phyloP scores from a whole-genome alignment of 345 rosid species.

The Psidium friedrichsthalianum region DNA sequence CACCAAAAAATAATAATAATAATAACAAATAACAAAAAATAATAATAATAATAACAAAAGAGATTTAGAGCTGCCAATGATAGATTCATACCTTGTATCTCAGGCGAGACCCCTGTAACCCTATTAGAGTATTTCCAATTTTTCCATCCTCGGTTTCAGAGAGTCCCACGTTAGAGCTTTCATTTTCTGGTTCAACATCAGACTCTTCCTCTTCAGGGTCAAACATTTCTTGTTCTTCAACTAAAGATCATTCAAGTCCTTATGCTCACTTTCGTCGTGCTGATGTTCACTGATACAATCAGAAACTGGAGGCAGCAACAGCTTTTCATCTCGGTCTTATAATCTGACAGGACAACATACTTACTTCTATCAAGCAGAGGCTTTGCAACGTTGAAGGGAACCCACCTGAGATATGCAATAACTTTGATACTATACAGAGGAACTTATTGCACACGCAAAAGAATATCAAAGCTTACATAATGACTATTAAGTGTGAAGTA shows the following conservation, averaged over 20 bases:
- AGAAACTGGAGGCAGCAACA: constrained; percentile 18
- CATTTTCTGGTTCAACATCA: constrained; percentile 30
- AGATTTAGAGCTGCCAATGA: background rate
- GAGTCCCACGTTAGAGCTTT: constrained; percentile 8
- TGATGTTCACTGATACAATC: constrained; percentile 19
- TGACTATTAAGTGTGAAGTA: background rate
- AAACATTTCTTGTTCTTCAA: constrained; percentile 33
- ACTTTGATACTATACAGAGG: background rate
- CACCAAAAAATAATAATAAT: too few species aligned
- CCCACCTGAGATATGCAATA: constrained; percentile 65
- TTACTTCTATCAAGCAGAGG: constrained; percentile 65
- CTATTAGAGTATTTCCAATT: constrained; percentile 36
- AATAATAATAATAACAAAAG: background rate
- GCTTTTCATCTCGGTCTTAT: constrained; percentile 23
- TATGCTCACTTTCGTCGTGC: constrained; percentile 26
- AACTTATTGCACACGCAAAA: background rate
- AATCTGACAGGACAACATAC: constrained; percentile 66
- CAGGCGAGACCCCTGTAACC: constrained; percentile 28
- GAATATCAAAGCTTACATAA: background rate
- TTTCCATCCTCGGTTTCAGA: constrained; percentile 20
- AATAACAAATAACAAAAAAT: too few species aligned
- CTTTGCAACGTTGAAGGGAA: constrained; percentile 48
- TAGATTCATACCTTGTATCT: constrained; percentile 53
- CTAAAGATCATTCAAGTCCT: constrained; percentile 21
- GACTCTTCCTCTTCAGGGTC: constrained; percentile 37